Percentiles rank a stretch among this genome's conserved stretches.
phyloP scores from a whole-genome alignment of 768 basidiomycete genomes.

The Trametes sanguinea region DNA sequence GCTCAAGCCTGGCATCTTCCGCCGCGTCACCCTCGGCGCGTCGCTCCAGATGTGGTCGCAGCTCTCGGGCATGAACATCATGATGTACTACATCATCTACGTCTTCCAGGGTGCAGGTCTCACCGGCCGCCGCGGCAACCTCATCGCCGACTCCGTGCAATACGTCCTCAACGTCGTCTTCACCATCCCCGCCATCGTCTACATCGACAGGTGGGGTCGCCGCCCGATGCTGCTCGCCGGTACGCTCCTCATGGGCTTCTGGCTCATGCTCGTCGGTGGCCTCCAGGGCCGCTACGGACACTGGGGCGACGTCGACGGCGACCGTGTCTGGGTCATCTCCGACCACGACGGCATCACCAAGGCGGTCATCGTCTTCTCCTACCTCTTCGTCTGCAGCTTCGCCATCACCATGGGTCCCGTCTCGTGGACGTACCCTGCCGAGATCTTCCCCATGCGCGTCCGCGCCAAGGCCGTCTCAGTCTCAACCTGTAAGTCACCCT shows the following conservation, averaged over 20 bases:
- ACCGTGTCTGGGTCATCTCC: conserved; percentile 59
- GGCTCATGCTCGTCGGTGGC: conserved; percentile 75
- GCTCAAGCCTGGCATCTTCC: conserved; percentile 62
- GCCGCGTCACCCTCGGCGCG: conserved; percentile 70
- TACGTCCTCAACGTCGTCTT: conserved; percentile 45
- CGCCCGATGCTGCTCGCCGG: conserved; percentile 72
- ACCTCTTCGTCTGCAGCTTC: conserved; percentile 74
- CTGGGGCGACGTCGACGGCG: conserved; percentile 52
- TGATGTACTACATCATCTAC: conserved; percentile 74
- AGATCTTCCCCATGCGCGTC: conserved; percentile 68
- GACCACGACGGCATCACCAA: conserved; percentile 58
- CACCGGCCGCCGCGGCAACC: conserved; percentile 70
- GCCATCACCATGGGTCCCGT: conserved; percentile 76
- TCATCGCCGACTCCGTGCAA: conserved; percentile 74
- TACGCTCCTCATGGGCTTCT: conserved; percentile 71
- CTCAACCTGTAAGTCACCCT: conserved; percentile 32
- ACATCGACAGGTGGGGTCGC: conserved; percentile 80
- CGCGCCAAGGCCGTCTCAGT: conserved; percentile 61
- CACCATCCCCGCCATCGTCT: conserved; percentile 52
- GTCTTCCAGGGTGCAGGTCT: conserved; percentile 79
- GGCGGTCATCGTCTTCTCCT: conserved; percentile 76
- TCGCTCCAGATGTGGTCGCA: conserved; percentile 84
- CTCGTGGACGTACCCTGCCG: conserved; percentile 62
- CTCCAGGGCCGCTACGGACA: conserved; percentile 67
- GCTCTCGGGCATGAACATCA: conserved; percentile 76